Conservation (phyloP, 2,329 filamentous ascomycete species). For the Beauveria varroae region DNA sequence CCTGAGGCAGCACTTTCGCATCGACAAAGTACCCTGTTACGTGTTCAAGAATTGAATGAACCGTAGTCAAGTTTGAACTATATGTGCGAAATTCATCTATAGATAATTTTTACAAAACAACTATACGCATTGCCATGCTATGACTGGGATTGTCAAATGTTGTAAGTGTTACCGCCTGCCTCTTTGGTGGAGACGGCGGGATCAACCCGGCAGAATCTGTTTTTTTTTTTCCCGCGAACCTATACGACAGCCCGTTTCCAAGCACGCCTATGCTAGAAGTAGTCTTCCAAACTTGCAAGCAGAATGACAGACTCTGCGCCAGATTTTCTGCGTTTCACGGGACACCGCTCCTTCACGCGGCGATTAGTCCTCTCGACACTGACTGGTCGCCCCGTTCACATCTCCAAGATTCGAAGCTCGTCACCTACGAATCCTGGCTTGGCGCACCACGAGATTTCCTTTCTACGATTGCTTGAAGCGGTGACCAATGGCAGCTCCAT, state of each 20-base stretch:
- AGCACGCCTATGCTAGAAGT: background rate
- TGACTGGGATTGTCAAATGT: background rate
- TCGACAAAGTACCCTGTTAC: slow-evolving; percentile 10
- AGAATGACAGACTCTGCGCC: slow-evolving; percentile 38
- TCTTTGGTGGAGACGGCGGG: background rate
- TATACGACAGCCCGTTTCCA: background rate
- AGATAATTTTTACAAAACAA: background rate
- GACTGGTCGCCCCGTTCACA: slow-evolving; percentile 80
- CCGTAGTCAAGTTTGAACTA: background rate
- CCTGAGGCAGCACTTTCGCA: background rate
- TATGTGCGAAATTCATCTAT: background rate
- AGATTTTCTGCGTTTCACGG: slow-evolving; percentile 67
- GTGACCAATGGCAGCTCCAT: slow-evolving; percentile 93
- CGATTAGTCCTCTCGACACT: slow-evolving; percentile 86
- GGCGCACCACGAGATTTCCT: slow-evolving; percentile 86
- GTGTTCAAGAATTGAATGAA: background rate
- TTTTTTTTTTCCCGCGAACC: slow-evolving; percentile 20
- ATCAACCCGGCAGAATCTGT: slow-evolving; percentile 29
- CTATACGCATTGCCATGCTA: background rate
- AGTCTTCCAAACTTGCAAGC: slow-evolving; percentile 11
- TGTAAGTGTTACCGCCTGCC: slow-evolving; percentile 24
- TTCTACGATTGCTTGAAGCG: slow-evolving; percentile 87
- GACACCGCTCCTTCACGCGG: slow-evolving; percentile 73
- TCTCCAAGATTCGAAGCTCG: slow-evolving; percentile 85
- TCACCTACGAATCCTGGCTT: slow-evolving; percentile 85